These are phyloP conservation scores for Aureococcus anophagefferens DNA, from an alignment of 108 stramenopile species.

Conservation along the genomic window DNA sequence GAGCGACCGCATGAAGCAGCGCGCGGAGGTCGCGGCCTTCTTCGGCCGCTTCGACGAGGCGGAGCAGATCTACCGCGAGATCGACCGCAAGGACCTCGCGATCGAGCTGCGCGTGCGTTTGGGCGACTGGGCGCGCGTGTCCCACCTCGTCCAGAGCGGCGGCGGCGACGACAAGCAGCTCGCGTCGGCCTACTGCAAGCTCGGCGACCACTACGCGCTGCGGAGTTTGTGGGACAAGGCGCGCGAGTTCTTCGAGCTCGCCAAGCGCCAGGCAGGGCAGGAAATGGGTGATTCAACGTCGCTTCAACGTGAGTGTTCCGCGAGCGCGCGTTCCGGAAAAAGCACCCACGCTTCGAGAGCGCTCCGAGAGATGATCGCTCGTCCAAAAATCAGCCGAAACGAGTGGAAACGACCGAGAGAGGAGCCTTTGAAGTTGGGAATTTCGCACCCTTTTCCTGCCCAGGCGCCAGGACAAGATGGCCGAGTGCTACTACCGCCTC, in stretches of 20 bases:
- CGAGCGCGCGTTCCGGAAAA: too few species aligned
- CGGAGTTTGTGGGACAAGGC: constrained; percentile 40
- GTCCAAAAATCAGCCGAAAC: too few species aligned
- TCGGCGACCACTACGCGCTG: constrained; percentile 43
- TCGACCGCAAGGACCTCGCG: constrained; percentile 51
- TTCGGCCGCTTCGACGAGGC: constrained; percentile 48
- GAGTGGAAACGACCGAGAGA: too few species aligned
- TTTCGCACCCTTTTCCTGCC: too few species aligned
- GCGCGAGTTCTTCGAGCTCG: constrained; percentile 31
- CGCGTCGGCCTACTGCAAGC: constrained; percentile 18
- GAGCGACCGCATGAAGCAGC: constrained; percentile 31
- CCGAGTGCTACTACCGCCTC: constrained; percentile 39
- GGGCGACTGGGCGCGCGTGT: constrained; percentile 48
- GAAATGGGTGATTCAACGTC: too few species aligned
- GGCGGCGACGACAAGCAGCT: constrained; percentile 43
- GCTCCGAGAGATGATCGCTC: too few species aligned
- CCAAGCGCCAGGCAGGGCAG: too few species aligned
- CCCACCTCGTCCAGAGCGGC: constrained; percentile 30
- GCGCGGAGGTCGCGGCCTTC: constrained; percentile 42
- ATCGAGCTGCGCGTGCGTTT: constrained; percentile 36
- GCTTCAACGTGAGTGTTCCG: too few species aligned
- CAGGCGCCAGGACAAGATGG: constrained; percentile 23
- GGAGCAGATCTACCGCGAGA: constrained; percentile 43
- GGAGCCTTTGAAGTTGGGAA: too few species aligned
- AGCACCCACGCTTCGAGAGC: too few species aligned